Percentiles rank a stretch among this genome's conserved stretches.
These are phyloP conservation scores for Backusella tarrabulga DNA, from an alignment of 192 early-diverging fungal species.

Conservation along the genomic window DNA sequence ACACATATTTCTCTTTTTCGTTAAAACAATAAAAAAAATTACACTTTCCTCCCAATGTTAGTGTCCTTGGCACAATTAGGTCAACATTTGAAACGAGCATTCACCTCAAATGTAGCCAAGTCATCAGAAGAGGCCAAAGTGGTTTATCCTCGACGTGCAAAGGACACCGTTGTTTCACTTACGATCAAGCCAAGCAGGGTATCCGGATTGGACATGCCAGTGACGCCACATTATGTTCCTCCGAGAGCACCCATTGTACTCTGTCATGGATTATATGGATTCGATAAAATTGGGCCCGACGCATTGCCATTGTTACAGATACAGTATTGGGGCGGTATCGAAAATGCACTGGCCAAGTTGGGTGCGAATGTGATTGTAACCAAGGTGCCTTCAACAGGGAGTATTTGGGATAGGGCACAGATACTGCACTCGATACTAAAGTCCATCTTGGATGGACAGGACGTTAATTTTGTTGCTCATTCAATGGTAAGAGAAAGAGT, in stretches of 20 bases:
- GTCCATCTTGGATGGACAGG: conserved; percentile 44
- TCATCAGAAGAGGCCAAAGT: not conserved
- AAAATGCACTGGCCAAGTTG: conserved; percentile 69
- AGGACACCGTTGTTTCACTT: not conserved
- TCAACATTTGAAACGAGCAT: not conserved
- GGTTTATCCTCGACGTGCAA: not conserved
- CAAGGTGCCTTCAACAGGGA: conserved; percentile 71
- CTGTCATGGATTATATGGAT: conserved; percentile 92
- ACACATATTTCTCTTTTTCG: too few relatives aligned
- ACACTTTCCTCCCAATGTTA: not conserved
- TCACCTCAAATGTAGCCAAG: not conserved
- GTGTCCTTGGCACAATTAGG: not conserved
- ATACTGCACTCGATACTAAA: conserved; percentile 72
- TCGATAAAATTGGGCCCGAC: conserved; percentile 80
- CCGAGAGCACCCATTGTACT: conserved; percentile 80
- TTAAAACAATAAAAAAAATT: not conserved
- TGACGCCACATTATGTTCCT: conserved; percentile 67
- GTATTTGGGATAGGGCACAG: conserved; percentile 73
- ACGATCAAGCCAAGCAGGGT: not conserved
- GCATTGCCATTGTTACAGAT: conserved; percentile 78
- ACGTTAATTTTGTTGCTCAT: conserved; percentile 88
- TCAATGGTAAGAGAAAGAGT: conserved; percentile 69
- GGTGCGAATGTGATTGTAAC: conserved; percentile 83
- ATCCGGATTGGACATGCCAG: conserved; percentile 41
- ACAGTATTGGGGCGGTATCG: conserved; percentile 84